These are phyloP conservation scores for Euclidium syriacum DNA, from an alignment of 345 rosid genomes.

Conservation along the genomic window DNA sequence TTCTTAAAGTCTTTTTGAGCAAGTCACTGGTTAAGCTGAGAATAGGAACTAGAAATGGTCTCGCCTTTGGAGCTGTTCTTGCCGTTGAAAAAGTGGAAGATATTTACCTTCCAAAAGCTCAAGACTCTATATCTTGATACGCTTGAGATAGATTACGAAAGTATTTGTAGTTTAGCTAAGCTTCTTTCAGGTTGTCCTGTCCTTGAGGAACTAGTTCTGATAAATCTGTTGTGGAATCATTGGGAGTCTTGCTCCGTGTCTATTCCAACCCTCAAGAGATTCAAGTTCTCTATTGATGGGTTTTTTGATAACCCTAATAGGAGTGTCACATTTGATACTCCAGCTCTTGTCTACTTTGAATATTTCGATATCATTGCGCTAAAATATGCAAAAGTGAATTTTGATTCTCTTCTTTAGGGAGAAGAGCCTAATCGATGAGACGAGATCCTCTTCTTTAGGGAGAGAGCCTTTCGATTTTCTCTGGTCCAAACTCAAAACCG, in stretches of 20 bases:
- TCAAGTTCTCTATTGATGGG: too few species aligned
- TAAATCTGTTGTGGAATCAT: too few species aligned
- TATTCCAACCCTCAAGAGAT: background rate
- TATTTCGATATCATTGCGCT: background rate
- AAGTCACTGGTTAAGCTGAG: background rate
- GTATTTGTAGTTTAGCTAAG: too few species aligned
- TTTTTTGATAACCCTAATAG: too few species aligned
- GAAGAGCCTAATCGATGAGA: too few species aligned
- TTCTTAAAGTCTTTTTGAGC: constrained; percentile 6
- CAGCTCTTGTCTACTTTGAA: background rate
- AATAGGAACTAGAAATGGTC: background rate
- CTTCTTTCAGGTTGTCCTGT: too few species aligned
- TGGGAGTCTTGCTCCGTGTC: too few species aligned
- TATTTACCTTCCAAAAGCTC: constrained; percentile 2
- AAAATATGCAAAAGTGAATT: background rate
- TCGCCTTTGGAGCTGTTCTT: too few species aligned
- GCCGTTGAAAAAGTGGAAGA: background rate
- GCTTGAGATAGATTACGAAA: too few species aligned
- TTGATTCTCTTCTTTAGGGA: background rate
- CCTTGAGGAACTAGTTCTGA: too few species aligned
- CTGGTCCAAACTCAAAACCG: background rate
- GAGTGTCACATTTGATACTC: background rate
- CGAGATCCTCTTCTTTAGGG: too few species aligned
- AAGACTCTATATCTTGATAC: background rate
- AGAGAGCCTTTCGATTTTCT: too few species aligned